phyloP scores from a whole-genome alignment of 805 yeast species.

The Yamadazyma tumulicola region DNA sequence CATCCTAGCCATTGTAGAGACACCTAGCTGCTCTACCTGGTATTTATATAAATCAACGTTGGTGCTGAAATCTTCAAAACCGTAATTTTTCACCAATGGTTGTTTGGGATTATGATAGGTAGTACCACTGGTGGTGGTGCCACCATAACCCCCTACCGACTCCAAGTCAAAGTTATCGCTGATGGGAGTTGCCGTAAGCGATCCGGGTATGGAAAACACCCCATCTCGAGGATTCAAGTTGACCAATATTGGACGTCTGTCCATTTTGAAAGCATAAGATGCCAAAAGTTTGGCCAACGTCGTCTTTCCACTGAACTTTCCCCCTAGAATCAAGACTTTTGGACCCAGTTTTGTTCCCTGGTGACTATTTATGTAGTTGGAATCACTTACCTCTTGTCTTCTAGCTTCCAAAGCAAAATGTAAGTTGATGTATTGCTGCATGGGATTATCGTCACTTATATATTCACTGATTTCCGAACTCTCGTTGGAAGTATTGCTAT shows the following conservation, averaged over 20 bases:
- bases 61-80: slow-evolving; percentile 56
- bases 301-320: slow-evolving; percentile 73
- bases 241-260: slow-evolving; percentile 63
- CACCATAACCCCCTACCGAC: slow-evolving; percentile 67
- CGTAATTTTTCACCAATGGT: slow-evolving; percentile 81
- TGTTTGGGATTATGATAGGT: slow-evolving; percentile 80
- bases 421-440: slow-evolving; percentile 60
- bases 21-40: slow-evolving; percentile 46
- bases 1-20: slow-evolving; percentile 46
- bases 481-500: slow-evolving; percentile 25
- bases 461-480: slow-evolving; percentile 51
- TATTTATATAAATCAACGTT: slow-evolving; percentile 56
- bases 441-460: slow-evolving; percentile 65
- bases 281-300: slow-evolving; percentile 63
- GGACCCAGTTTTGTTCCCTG: slow-evolving; percentile 43
- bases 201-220: slow-evolving; percentile 76
- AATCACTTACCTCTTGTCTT: slow-evolving; percentile 30
- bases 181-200: slow-evolving; percentile 77
- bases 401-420: slow-evolving; percentile 71
- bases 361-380: slow-evolving; percentile 14
- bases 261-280: slow-evolving; percentile 74
- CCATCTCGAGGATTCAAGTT: slow-evolving; percentile 76
- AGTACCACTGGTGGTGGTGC: slow-evolving; percentile 67
- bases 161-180: slow-evolving; percentile 80
- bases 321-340: slow-evolving; percentile 71